These are phyloP conservation scores for Clitocybe nebularis DNA, from an alignment of 1,284 basidiomycete species.

Conservation along the genomic window DNA sequence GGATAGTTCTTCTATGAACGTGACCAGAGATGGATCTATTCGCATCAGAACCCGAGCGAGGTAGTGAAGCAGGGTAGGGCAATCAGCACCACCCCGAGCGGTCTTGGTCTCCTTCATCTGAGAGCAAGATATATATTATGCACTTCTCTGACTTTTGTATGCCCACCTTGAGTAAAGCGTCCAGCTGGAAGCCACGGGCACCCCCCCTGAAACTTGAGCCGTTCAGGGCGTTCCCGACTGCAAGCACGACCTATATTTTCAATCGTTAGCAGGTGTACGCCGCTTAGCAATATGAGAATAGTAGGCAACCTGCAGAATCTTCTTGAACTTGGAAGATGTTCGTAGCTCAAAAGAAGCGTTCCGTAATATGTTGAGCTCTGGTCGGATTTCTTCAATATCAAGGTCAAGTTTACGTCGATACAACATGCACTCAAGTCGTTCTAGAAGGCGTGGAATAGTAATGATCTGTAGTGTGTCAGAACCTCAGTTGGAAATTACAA, in stretches of 20 bases:
- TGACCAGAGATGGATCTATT: slow-evolving; percentile 61
- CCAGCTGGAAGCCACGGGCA: slow-evolving; percentile 81
- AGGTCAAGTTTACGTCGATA: slow-evolving; percentile 79
- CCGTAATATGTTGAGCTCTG: slow-evolving; percentile 76
- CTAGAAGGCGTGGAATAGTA: slow-evolving; percentile 68
- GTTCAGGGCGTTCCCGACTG: slow-evolving; percentile 82
- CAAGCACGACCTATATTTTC: slow-evolving; percentile 60
- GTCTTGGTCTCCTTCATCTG: slow-evolving; percentile 86
- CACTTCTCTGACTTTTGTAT: background rate
- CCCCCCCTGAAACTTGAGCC: slow-evolving; percentile 79
- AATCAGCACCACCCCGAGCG: slow-evolving; percentile 58
- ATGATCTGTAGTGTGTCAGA: slow-evolving; percentile 55
- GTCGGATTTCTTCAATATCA: slow-evolving; percentile 81
- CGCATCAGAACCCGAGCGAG: slow-evolving; percentile 73
- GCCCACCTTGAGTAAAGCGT: slow-evolving; percentile 73
- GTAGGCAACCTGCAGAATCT: slow-evolving; percentile 58
- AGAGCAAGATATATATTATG: slow-evolving; percentile 7
- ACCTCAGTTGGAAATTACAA: background rate
- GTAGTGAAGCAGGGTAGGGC: slow-evolving; percentile 87
- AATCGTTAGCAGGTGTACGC: slow-evolving; percentile 1
- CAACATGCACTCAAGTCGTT: slow-evolving; percentile 78
- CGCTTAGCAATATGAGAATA: slow-evolving; percentile 1
- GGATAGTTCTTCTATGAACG: slow-evolving; percentile 80
- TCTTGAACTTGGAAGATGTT: slow-evolving; percentile 64
- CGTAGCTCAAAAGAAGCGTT: slow-evolving; percentile 75